Evolutionary conservation across 2,329 filamentous ascomycete genomes (phyloP), one percentile per base, ranked within the genome.

Genomic region (Hypomyces rosellus): DNA sequence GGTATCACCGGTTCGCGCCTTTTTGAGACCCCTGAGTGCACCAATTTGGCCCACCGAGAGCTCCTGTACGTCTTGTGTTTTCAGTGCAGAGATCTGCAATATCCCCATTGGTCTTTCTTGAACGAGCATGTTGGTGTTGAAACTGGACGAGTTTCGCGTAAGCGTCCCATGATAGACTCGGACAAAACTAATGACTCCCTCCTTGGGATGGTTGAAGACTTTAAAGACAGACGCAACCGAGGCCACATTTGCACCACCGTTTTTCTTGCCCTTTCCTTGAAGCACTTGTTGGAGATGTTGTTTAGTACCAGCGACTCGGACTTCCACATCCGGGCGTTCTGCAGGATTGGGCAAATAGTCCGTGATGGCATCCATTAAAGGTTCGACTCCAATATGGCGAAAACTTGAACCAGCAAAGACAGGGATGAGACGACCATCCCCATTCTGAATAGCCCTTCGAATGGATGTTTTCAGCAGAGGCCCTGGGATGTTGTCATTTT

Each of bases 331-430:
- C 8, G 89, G 87, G 15, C 88, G 78, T 62, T 96, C 89, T 1
- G 77, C 71, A 1, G 93, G 93, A 56, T 83, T 88, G 0, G 93
- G 93, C 2, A 97, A 75, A 42, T 96, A 85, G 62, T 96, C 88
- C 8, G 89, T 82, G 12, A 97, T 83, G 36, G 89, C 89, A 65
- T 97, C 90, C 48, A 97, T 78, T 18, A 99, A 74, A 25, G 91
- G 89, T 65, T 96, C 89, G 4, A 97, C 90, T 7, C 93, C 93
- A 54, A 97, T 89, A 57, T 97, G 96, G 39, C 87, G 83, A 68
- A 97, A 90, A 66, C 91, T 96, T 5, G 92, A 91, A 2, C 92
- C 92, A 1, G 89, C 89, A 67, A 96, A 95, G 0, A 96, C 79
- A 1, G 92, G 92, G 40, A 93, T 86, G 15, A 95, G 74, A n/a